Evolutionary conservation across 2,329 filamentous ascomycete species (phyloP).

Genomic region (Epichloe sibirici): DNA sequence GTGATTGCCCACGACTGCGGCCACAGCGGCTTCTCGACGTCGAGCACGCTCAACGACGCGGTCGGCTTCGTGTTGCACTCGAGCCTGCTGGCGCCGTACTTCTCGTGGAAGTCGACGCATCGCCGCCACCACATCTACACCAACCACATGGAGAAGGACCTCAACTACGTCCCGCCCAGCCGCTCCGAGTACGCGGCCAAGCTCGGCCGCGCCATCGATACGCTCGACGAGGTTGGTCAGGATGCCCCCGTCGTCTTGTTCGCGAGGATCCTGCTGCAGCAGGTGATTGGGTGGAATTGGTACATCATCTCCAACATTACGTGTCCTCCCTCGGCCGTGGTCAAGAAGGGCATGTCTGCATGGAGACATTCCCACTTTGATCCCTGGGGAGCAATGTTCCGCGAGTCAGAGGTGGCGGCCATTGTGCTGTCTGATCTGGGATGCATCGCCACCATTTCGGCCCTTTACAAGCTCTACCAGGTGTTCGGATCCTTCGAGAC

Average conservation of each 20-base stretch:
- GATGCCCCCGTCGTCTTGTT: slow-evolving; percentile 48
- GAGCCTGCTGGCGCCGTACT: slow-evolving; percentile 55
- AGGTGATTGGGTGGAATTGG: slow-evolving; percentile 51
- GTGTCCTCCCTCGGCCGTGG: neutral
- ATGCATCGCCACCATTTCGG: slow-evolving; percentile 28
- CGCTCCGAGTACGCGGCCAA: neutral
- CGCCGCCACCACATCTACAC: slow-evolving; percentile 57
- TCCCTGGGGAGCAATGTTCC: slow-evolving; percentile 49
- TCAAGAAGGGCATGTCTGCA: slow-evolving; percentile 11
- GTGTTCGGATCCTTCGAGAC: slow-evolving; percentile 40
- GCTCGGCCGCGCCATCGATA: slow-evolving; percentile 6
- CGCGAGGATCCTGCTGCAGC: slow-evolving; percentile 44
- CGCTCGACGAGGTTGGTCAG: slow-evolving; percentile 44
- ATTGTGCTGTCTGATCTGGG: slow-evolving; percentile 50
- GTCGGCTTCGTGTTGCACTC: slow-evolving; percentile 56
- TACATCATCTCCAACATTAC: slow-evolving; percentile 51
- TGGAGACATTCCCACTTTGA: slow-evolving; percentile 43
- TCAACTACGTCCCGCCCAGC: slow-evolving; percentile 1
- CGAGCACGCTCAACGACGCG: slow-evolving; percentile 43
- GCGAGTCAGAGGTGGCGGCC: slow-evolving; percentile 40
- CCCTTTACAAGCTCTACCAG: slow-evolving; percentile 37
- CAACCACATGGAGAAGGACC: slow-evolving; percentile 48
- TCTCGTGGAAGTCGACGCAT: slow-evolving; percentile 62
- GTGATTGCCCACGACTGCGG: slow-evolving; percentile 61
- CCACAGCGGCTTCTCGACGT: slow-evolving; percentile 53